Percentiles rank a stretch among this genome's conserved stretches.
Evolutionary conservation across 2,329 filamentous ascomycete species (phyloP).

Genomic region (Elsinoe necatrix): DNA sequence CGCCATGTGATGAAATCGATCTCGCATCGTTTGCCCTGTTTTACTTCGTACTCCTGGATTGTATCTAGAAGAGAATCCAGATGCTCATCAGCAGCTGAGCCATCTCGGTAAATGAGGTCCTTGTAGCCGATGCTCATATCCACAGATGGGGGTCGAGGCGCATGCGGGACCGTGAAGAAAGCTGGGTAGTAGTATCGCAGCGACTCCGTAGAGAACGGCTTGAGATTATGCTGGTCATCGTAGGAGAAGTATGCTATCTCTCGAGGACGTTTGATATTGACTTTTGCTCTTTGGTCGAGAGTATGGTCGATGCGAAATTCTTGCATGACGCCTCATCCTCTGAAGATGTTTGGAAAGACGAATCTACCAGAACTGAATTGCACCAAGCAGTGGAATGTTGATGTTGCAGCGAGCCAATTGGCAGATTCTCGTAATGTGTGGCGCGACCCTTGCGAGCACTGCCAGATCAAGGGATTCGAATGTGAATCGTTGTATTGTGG

Average conservation of each 20-base stretch:
- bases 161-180: slow-evolving; percentile 24
- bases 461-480: too few species aligned
- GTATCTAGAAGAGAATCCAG: slow-evolving; percentile 73
- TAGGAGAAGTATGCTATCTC: slow-evolving; percentile 94
- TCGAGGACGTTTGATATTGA: slow-evolving; percentile 12
- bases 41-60: slow-evolving; percentile 63
- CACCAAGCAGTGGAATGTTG: too few species aligned
- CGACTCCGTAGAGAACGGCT: slow-evolving; percentile 62
- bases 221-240: slow-evolving; percentile 71
- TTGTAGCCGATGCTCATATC: slow-evolving; percentile 77
- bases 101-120: slow-evolving; percentile 73
- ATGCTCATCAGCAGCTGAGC: slow-evolving; percentile 68
- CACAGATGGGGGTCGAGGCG: slow-evolving; percentile 42
- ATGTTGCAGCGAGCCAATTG: too few species aligned
- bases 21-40: slow-evolving; percentile 57
- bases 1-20: slow-evolving; percentile 85
- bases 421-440: too few species aligned
- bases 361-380: neutral
- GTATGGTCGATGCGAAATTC: slow-evolving; percentile 12
- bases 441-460: too few species aligned
- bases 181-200: slow-evolving; percentile 82
- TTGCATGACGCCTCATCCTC: slow-evolving; percentile 4
- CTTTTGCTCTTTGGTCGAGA: neutral
- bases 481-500: too few species aligned
- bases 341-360: neutral